Evolutionary conservation across 1,284 basidiomycete species (phyloP), one percentile per base, ranked within the genome.

Genomic region (Fomitopsis betulina): DNA sequence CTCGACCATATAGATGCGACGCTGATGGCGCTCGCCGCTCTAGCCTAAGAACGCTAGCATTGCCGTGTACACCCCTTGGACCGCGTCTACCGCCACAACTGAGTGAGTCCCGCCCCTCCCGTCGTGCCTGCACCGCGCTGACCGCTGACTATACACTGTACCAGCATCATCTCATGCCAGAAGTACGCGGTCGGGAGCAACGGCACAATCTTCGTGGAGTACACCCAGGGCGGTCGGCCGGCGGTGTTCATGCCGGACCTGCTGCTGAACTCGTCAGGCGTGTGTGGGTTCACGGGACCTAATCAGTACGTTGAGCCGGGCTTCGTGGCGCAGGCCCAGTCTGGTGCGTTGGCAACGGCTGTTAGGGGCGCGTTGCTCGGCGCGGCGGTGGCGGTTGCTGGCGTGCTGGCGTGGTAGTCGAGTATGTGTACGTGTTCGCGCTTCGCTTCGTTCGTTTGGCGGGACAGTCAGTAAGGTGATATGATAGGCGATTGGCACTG

Each of bases 141-240:
- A 47, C 45, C 32, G 17, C 32, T 37, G 19, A 12, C 60, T 4
- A 8, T 3, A n/a, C n/a, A n/a, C n/a, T n/a, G n/a, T n/a, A n/a
- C n/a, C n/a, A 87, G 86, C 61, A 73, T 87, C 58, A 66, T 90
- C 42, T 80, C 80, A 2, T 89, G 87, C 68, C 68, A 71, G 27
- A 85, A 89, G 68, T 85, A 80, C 75, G 80, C 77, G n/a, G 80
- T 86, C 10, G 88, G 85, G 37, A 82, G 85, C 54, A 75, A 78
- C 50, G 84, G 86, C 32, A 81, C 76, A 38, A 65, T 90, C 52
- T 74, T 81, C 27, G 78, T 83, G 23, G 72, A 83, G 58, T 90
- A 89, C 65, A 78, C 75, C 4, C 73, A 72, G 53, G 87, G 87
- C 27, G 88, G 87, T 30, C 73, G 75, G 23, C 78, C 86, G 7